Evolutionary conservation across 1,139 yeast genomes (phyloP).

Genomic region (Williopsis jadinii): DNA sequence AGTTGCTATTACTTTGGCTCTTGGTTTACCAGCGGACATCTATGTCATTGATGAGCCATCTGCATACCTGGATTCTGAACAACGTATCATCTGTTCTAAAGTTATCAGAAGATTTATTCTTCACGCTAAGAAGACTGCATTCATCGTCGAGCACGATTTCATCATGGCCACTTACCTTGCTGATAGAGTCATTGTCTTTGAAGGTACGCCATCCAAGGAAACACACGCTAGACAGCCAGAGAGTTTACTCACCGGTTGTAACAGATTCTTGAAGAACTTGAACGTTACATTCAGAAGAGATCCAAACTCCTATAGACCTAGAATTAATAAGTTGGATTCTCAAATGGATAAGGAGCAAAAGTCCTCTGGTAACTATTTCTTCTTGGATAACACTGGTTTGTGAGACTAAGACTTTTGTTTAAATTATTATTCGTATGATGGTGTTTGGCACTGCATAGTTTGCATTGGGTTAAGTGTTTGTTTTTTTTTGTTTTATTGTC

Average conservation of each 20-base stretch:
- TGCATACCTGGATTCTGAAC: conserved; percentile 97
- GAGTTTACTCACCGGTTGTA: conserved; percentile 92
- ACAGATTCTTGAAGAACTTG: conserved; percentile 91
- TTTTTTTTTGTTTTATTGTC: neutral
- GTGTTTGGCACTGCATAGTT: neutral
- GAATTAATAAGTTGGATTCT: conserved; percentile 94
- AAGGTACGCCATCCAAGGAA: conserved; percentile 83
- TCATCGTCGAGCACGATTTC: conserved; percentile 98
- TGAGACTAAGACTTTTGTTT: conserved; percentile 18
- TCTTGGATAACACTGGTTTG: conserved; percentile 64
- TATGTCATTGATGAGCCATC: conserved; percentile 98
- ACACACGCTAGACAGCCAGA: conserved; percentile 86
- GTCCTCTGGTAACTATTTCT: conserved; percentile 85
- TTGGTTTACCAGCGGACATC: conserved; percentile 93
- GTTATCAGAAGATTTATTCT: conserved; percentile 94
- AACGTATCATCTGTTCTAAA: conserved; percentile 97
- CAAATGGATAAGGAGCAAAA: conserved; percentile 99
- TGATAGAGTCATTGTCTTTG: conserved; percentile 96
- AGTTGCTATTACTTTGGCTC: conserved; percentile 92
- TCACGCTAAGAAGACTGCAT: conserved; percentile 96
- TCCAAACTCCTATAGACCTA: conserved; percentile 95
- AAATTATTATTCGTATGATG: too few relatives aligned
- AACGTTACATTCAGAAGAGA: conserved; percentile 99
- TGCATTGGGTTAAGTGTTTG: neutral
- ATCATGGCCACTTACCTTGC: conserved; percentile 99